Percentiles rank a stretch among this genome's conserved stretches.
Conservation (phyloP, 2,329 filamentous ascomycete genomes). For the Cladosporium sp. region DNA sequence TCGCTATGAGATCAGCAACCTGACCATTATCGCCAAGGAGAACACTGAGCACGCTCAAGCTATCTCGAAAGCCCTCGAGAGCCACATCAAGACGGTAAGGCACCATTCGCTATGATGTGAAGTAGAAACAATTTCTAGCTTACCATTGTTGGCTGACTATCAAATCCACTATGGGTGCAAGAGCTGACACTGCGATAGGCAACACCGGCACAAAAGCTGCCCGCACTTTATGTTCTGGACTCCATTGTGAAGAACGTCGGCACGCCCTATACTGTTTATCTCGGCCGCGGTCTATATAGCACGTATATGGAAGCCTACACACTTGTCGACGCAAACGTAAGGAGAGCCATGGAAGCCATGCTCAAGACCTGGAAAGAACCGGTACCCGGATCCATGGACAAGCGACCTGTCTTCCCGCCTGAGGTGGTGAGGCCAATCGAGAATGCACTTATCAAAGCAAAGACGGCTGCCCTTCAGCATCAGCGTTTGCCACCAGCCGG, state of each 20-base stretch:
- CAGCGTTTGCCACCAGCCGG: constrained; percentile 47
- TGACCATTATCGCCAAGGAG: constrained; percentile 96
- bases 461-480: constrained; percentile 58
- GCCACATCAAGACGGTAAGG: constrained; percentile 91
- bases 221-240: constrained; percentile 95
- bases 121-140: not conserved
- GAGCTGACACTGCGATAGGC: constrained; percentile 52
- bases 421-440: constrained; percentile 90
- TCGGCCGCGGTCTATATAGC: constrained; percentile 83
- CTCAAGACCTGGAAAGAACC: constrained; percentile 97
- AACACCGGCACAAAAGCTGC: constrained; percentile 81
- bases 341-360: constrained; percentile 94
- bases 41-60: constrained; percentile 93
- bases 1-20: constrained; percentile 91
- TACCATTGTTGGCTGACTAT: not conserved
- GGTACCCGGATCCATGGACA: constrained; percentile 87
- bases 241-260: constrained; percentile 98
- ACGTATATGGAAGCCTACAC: constrained; percentile 98
- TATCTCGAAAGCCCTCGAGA: constrained; percentile 84
- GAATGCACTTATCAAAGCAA: constrained; percentile 83
- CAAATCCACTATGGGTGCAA: not conserved
- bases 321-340: constrained; percentile 75
- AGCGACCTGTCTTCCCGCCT: constrained; percentile 83
- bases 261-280: constrained; percentile 92
- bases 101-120: constrained; percentile 19